A percentile compares a stretch with the other conserved stretches of the same genome.
These are phyloP conservation scores for Fremontodendron californicum DNA, from an alignment of 345 rosid species.

Conservation along the genomic window DNA sequence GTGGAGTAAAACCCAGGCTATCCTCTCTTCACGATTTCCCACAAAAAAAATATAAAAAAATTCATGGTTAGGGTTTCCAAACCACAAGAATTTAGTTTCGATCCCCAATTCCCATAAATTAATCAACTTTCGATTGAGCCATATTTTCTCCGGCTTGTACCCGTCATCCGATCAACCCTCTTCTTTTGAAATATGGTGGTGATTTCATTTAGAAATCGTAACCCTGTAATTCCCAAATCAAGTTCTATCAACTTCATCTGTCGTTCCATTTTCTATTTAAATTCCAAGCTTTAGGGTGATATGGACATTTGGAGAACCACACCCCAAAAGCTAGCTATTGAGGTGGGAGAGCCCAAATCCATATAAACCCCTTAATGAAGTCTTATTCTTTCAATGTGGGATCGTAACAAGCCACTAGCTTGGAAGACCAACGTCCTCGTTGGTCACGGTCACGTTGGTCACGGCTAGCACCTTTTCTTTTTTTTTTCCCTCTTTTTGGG, in stretches of 20 bases:
- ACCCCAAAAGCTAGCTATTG: too few species aligned
- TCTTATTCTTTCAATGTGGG: too few species aligned
- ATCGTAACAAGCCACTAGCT: too few species aligned
- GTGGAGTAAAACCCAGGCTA: conserved; percentile 39
- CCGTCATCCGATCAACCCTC: conserved; percentile 21
- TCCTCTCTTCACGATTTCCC: conserved; percentile 21
- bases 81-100: neutral
- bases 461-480: too few species aligned
- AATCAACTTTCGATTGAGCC: neutral
- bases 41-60: conserved; percentile 9
- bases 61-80: neutral
- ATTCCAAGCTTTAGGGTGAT: conserved; percentile 33
- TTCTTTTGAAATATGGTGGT: conserved; percentile 30
- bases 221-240: conserved; percentile 17
- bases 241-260: conserved; percentile 15
- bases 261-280: conserved; percentile 25
- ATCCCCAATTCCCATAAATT: conserved; percentile 3
- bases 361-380: too few species aligned
- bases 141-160: too few species aligned
- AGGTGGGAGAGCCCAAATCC: too few species aligned
- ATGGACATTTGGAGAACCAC: too few species aligned
- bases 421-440: too few species aligned
- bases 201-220: conserved; percentile 21
- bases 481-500: too few species aligned
- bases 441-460: too few species aligned